A percentile compares a stretch with the other conserved stretches of the same genome.
These are phyloP conservation scores for Vararia minispora DNA, from an alignment of 768 basidiomycete genomes.

Conservation along the genomic window DNA sequence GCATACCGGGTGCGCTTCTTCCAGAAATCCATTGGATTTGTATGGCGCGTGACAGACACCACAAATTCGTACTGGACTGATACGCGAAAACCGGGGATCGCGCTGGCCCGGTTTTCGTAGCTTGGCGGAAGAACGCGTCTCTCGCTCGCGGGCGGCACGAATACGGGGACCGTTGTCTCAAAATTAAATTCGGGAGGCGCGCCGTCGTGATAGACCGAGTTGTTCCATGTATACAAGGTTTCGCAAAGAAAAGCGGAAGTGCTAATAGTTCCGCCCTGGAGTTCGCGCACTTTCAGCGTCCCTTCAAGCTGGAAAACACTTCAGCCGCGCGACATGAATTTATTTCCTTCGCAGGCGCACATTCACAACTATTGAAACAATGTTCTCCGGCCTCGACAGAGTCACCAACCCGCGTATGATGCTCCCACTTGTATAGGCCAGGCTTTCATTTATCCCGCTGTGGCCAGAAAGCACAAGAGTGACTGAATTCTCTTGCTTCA, in stretches of 20 bases:
- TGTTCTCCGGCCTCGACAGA: neutral
- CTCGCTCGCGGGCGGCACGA: neutral
- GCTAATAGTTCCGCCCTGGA: constrained; percentile 5
- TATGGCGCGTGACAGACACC: constrained; percentile 3
- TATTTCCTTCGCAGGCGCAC: too few relatives aligned
- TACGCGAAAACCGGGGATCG: constrained; percentile 9
- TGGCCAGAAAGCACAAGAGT: constrained; percentile 8
- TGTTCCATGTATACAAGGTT: constrained; percentile 4
- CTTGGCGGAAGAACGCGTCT: constrained; percentile 6
- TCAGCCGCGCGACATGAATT: too few relatives aligned
- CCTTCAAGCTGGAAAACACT: constrained; percentile 5
- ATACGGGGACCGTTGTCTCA: constrained; percentile 5
- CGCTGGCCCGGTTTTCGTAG: constrained; percentile 8
- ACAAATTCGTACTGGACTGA: constrained; percentile 5
- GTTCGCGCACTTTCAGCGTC: constrained; percentile 2
- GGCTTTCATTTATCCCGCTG: neutral
- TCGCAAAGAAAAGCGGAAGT: constrained; percentile 1
- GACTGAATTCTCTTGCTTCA: constrained; percentile 2
- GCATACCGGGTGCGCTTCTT: constrained; percentile 6
- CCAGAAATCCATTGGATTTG: neutral
- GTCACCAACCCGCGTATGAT: constrained; percentile 2
- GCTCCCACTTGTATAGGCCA: constrained; percentile 6
- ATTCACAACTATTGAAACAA: constrained; percentile 5
- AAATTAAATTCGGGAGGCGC: neutral
- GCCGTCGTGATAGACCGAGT: neutral